Base-by-base conservation (phyloP, 495 filamentous ascomycete species). In the Rostrohypoxylon terebratum region DNA sequence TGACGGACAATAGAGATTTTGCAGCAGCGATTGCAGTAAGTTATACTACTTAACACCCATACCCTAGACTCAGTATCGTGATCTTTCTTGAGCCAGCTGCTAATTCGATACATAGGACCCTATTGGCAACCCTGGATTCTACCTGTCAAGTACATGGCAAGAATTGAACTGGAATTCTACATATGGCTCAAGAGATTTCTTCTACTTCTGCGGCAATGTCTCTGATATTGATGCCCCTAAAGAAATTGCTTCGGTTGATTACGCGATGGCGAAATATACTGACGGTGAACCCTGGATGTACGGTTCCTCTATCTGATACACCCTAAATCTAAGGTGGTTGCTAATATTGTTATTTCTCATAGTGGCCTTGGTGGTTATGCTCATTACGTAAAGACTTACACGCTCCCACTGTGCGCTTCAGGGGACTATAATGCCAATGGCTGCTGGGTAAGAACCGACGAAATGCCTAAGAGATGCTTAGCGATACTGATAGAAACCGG, bases 91-190 rank as follows among this genome's bases (percentile, higher is more conserved):
- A 9, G 21, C 14, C 8, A 33, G 45, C 16, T 48, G 16, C 62
- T 68, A 16, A 64, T 28, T 47, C 6, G 23, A 38, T 60, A n/a
- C 8, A 20, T 57, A 73, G 70, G 75, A 77, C 53, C 82, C 83
- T 45, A 77, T 83, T n/a, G 82, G 83, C 40, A 82, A 83, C 3
- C 83, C 83, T 7, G 80, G 84, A 59, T 78, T 76, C 62, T 86
- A 86, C 65, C 78, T 81, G 7, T 83, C 81, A 0, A 79, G 74
- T 33, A 85, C 84, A 6, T 86, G 83, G 83, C 83, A 85, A 61
- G 84, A 85, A 61, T 65, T 86, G 16, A 84, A 81, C 57, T 85
- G 83, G 83, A 75, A 77, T 48, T 66, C 65, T 3, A 77, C 59
- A 14, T 74, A 79, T 50, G 78, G 78, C 3, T 78, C 77, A 18